Evolutionary conservation across 352 stramenopile species (phyloP).

Genomic region (Saprolegnia diclina): DNA sequence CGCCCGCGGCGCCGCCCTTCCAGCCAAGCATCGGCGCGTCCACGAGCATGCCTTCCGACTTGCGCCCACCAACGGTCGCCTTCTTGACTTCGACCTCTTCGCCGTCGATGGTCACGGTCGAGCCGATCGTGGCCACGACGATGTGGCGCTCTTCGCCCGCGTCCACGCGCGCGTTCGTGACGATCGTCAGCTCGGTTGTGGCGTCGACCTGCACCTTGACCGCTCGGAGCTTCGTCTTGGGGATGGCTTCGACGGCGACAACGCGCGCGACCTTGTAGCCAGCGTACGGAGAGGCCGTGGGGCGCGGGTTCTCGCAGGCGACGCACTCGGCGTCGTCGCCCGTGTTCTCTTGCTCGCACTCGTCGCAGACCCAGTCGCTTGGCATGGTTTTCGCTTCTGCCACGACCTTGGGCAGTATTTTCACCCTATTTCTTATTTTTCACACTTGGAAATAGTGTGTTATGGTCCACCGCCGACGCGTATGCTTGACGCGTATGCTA

Average conservation of each 20-base stretch:
- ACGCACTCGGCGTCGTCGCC: slow-evolving; percentile 24
- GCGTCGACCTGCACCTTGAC: slow-evolving; percentile 21
- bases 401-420: neutral
- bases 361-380: slow-evolving; percentile 25
- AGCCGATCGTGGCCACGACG: slow-evolving; percentile 31
- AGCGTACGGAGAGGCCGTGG: slow-evolving; percentile 8
- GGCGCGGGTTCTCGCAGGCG: slow-evolving; percentile 15
- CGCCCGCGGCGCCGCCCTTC: slow-evolving; percentile 42
- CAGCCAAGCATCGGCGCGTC: slow-evolving; percentile 69
- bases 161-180: slow-evolving; percentile 31
- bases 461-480: neutral
- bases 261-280: slow-evolving; percentile 26
- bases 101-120: slow-evolving; percentile 31
- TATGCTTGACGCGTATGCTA: neutral
- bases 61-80: slow-evolving; percentile 50
- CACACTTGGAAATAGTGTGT: neutral
- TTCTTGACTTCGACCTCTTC: slow-evolving; percentile 53
- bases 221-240: slow-evolving; percentile 24
- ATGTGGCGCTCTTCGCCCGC: slow-evolving; percentile 25
- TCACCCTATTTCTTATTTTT: neutral
- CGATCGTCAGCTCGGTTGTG: slow-evolving; percentile 27
- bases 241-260: slow-evolving; percentile 22
- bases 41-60: slow-evolving; percentile 71
- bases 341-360: slow-evolving; percentile 27
- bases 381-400: neutral